Conservation (phyloP, 2,329 filamentous ascomycete species). For the Diaporthe sp. region DNA sequence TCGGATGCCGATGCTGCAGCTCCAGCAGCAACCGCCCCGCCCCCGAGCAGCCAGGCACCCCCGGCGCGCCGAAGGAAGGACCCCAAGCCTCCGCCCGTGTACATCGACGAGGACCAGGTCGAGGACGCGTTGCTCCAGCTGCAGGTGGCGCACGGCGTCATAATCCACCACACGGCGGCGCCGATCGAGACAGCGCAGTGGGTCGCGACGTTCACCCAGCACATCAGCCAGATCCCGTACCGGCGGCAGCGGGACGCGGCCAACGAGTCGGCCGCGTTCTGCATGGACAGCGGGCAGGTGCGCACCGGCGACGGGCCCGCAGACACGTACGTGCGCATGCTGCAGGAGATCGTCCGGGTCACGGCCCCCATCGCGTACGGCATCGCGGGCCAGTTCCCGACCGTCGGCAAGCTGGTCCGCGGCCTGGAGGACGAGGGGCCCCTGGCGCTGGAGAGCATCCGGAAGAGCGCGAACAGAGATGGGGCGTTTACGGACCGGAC, state of each 20-base stretch:
- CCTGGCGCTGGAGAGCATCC: constrained; percentile 72
- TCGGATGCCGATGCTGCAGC: constrained; percentile 47
- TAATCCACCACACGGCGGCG: constrained; percentile 78
- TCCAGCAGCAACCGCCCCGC: constrained; percentile 27
- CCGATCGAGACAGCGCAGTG: constrained; percentile 78
- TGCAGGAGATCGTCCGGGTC: constrained; percentile 80
- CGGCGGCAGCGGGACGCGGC: constrained; percentile 66
- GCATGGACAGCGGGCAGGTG: constrained; percentile 85
- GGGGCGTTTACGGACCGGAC: constrained; percentile 68
- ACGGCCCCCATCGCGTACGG: constrained; percentile 81
- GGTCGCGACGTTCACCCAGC: constrained; percentile 81
- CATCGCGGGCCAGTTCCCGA: constrained; percentile 72
- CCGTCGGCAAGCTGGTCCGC: constrained; percentile 69
- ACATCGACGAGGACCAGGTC: constrained; percentile 76
- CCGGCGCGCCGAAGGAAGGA: constrained; percentile 55
- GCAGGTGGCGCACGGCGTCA: constrained; percentile 75
- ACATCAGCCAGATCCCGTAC: constrained; percentile 83
- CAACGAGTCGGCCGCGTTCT: constrained; percentile 74
- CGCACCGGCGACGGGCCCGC: constrained; percentile 74
- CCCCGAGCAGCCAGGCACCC: constrained; percentile 45
- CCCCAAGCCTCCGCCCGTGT: constrained; percentile 55
- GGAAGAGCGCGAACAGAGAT: constrained; percentile 69
- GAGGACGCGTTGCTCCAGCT: constrained; percentile 80
- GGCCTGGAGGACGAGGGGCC: constrained; percentile 73
- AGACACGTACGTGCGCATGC: constrained; percentile 81